Evolutionary conservation across 2,329 filamentous ascomycete species (phyloP).

Genomic region (Acarospora socialis): DNA sequence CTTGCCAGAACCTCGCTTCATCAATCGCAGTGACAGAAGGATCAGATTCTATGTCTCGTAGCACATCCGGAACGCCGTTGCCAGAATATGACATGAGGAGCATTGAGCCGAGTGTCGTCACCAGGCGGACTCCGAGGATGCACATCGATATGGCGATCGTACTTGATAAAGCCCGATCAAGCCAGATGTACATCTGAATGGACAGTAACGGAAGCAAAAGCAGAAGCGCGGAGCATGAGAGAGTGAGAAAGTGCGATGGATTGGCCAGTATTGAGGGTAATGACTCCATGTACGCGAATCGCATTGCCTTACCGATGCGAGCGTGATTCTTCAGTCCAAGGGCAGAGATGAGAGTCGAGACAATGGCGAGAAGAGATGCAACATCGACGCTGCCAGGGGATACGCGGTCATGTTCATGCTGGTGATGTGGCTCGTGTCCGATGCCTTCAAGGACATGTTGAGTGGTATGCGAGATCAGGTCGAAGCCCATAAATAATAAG

Average conservation of each 20-base stretch:
- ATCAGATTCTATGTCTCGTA: slow-evolving; percentile 73
- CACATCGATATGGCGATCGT: slow-evolving; percentile 79
- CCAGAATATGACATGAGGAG: slow-evolving; percentile 77
- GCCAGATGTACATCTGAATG: slow-evolving; percentile 64
- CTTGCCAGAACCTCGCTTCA: slow-evolving; percentile 95
- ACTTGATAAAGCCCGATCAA: slow-evolving; percentile 70
- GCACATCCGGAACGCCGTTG: slow-evolving; percentile 52
- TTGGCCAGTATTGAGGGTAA: slow-evolving; percentile 83
- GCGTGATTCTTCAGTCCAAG: slow-evolving; percentile 81
- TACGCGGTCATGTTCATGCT: slow-evolving; percentile 51
- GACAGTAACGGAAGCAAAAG: slow-evolving; percentile 70
- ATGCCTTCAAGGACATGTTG: slow-evolving; percentile 77
- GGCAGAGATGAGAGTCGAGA: slow-evolving; percentile 71
- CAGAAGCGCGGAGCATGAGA: slow-evolving; percentile 70
- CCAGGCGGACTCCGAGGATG: slow-evolving; percentile 65
- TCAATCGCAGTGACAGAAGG: slow-evolving; percentile 63
- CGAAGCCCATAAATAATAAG: slow-evolving; percentile 92
- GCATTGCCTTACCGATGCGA: slow-evolving; percentile 82
- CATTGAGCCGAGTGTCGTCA: slow-evolving; percentile 80
- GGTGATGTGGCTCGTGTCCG: slow-evolving; percentile 61
- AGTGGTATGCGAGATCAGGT: slow-evolving; percentile 83
- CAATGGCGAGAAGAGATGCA: slow-evolving; percentile 66
- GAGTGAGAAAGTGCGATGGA: slow-evolving; percentile 84
- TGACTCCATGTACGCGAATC: slow-evolving; percentile 65
- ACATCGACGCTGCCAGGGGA: slow-evolving; percentile 66